Percentiles rank a stretch among this genome's conserved stretches.
Evolutionary conservation across 164 flowering plant species (phyloP).

Genomic region (Liriodendron chinense): DNA sequence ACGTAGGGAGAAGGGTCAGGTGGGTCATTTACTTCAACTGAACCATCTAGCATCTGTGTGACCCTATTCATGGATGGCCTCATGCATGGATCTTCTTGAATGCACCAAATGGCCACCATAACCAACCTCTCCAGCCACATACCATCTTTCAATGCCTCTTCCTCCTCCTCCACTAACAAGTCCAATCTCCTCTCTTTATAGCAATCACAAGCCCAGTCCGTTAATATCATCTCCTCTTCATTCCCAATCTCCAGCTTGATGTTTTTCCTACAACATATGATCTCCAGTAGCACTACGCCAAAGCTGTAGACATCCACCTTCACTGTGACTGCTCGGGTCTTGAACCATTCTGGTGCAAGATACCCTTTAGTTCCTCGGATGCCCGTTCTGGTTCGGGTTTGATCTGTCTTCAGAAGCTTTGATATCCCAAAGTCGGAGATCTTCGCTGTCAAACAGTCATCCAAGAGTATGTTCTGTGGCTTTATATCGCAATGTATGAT

Average conservation of each 20-base stretch:
- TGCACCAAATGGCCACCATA: conserved; percentile 19
- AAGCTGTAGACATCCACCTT: conserved; percentile 34
- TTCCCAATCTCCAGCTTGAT: conserved; percentile 10
- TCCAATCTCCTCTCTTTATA: neutral
- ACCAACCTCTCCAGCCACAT: conserved; percentile 10
- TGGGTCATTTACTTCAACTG: conserved; percentile 25
- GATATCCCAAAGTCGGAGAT: neutral
- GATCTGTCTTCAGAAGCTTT: conserved; percentile 10
- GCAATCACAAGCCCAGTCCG: conserved; percentile 10
- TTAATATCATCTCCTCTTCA: conserved; percentile 6
- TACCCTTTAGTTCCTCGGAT: conserved; percentile 17
- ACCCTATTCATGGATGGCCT: conserved; percentile 22
- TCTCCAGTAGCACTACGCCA: conserved; percentile 24
- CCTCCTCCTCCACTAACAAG: neutral
- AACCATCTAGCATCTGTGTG: conserved; percentile 39
- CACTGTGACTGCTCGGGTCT: conserved; percentile 14
- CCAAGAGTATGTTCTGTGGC: neutral
- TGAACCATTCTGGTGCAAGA: conserved; percentile 18
- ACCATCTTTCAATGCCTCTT: too few species aligned
- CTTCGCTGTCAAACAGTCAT: neutral
- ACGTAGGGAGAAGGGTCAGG: conserved; percentile 20
- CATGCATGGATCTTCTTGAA: conserved; percentile 10
- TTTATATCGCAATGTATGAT: neutral
- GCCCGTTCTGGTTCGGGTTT: conserved; percentile 19
- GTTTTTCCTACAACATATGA: conserved; percentile 24